Base-by-base conservation (phyloP, 2,329 filamentous ascomycete genomes). In the Stachybotrys chartarum region DNA sequence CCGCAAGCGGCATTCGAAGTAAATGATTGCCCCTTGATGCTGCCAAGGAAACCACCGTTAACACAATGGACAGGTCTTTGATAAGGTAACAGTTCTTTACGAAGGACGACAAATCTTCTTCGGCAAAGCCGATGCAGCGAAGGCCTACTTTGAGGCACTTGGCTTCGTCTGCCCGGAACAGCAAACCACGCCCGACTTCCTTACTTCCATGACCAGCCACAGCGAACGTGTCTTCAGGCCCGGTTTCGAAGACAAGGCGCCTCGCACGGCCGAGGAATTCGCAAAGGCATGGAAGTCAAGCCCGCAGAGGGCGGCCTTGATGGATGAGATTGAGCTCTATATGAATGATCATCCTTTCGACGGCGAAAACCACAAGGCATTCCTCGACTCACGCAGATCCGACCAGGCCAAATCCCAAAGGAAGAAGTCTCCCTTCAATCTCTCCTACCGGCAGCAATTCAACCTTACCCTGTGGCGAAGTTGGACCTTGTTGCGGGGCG, bases 141-240 rank as follows among this genome's bases (percentile, higher is more conserved):
- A 79, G 58, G 68, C 75, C 14, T 90, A 86, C 67, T 90, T 90
- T 63, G 74, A 83, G 55, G 71, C 78, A 24, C 74, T 90, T 56
- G 87, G 87, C 0, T 90, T 87, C 61, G 73, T 81, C 32, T 86
- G 72, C 31, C 73, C 73, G 1, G 71, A 73, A 4, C 67, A 73
- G 46, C 74, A 86, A 62, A 91, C 87, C 0, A 90, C 87, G 1
- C 83, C 87, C 1, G 88, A 91, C 66, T 91, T 91, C 71, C 70
- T 91, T 52, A 90, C 88, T 4, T 75, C 75, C 4, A 72, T 80
- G 17, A 78, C 76, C 3, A 68, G 64, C 39, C 63, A 63, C 7
- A 56, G 56, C 11, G 51, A 57, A 45, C 46, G 56, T 30, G 14
- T 30, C 1, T 18, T 52, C 6, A 8, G 50, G 17, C 32, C 50